Base-by-base conservation (phyloP, 1,139 yeast genomes). In the Torulaspora globosa region DNA sequence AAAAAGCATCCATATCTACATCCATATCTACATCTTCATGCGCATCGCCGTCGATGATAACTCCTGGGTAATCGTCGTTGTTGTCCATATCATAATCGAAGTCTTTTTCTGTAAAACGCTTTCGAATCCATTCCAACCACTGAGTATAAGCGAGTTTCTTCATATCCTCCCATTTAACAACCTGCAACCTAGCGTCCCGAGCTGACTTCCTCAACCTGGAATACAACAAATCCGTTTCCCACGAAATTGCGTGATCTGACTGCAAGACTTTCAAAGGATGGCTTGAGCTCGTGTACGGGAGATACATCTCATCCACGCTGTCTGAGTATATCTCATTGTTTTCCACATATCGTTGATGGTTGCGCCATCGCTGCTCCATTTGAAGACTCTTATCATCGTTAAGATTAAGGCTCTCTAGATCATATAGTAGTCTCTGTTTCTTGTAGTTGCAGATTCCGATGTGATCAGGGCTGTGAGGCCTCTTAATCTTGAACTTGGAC, bases 391-490 rank as follows among this genome's bases (percentile, higher is more conserved):
- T 39, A 18, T 41, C 47, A 19, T 54, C 56, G 19, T 43, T 36
- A n/a, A 60, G 37, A n/a, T 56, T 51, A 24, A 63, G 40, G 23
- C 53, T 60, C 29, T 58, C 63, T 28, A 63, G 51, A 50, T 63
- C 68, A 27, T 52, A 52, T 9, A 63, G 49, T 27, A 63, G 45
- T 36, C 57, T 46, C 28, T 53, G 59, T 31, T 61, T 54, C 49
- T 63, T 63, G 46, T 63, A 62, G 36, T 59, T 56, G n/a, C 52
- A 49, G n/a, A 59, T 53, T 12, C 61, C 63, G 12, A 51, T 47
- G 2, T 42, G 29, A 42, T 60, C 64, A 10, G 63, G 58, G 39
- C 59, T 51, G 37, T 53, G 62, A 6, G 57, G 52, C 41, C 67
- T 50, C 41, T 63, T 63, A 46, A 51, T 50, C 41, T 47, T 52